A percentile compares a stretch with the other conserved stretches of the same genome.
Conservation (phyloP, 2,329 filamentous ascomycete genomes). For the Alternaria sp. region DNA sequence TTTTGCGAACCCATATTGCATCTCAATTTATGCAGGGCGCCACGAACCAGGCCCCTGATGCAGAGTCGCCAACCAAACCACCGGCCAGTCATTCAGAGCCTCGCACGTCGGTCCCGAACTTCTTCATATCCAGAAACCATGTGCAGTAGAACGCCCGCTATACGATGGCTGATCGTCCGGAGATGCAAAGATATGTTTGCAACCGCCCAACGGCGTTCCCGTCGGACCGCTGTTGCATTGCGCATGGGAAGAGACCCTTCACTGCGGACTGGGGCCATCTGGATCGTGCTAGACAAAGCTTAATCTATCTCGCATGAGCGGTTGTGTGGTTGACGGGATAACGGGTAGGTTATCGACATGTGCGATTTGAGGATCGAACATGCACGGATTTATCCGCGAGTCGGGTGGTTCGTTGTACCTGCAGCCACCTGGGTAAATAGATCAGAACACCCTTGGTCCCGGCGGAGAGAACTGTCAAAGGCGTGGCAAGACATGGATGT, state of each 20-base stretch:
- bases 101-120: background rate
- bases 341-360: conserved; percentile 9
- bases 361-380: background rate
- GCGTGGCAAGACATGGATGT: background rate
- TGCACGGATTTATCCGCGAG: conserved; percentile 16
- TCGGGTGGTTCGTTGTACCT: background rate
- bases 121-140: background rate
- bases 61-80: background rate
- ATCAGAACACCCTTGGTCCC: background rate
- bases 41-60: background rate
- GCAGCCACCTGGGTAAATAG: conserved; percentile 13
- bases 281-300: background rate
- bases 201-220: background rate
- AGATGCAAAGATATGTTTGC: background rate
- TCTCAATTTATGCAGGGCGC: background rate
- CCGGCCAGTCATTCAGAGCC: background rate
- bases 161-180: background rate
- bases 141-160: background rate
- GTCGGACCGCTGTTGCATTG: conserved; percentile 6
- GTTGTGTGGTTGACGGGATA: conserved; percentile 4
- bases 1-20: conserved; percentile 5
- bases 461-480: background rate
- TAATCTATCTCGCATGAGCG: conserved; percentile 9
- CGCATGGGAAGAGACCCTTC: background rate
- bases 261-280: background rate